Evolutionary conservation across 2,329 filamentous ascomycete genomes (phyloP), one percentile per base, ranked within the genome.

Genomic region (Penicillium sp.): DNA sequence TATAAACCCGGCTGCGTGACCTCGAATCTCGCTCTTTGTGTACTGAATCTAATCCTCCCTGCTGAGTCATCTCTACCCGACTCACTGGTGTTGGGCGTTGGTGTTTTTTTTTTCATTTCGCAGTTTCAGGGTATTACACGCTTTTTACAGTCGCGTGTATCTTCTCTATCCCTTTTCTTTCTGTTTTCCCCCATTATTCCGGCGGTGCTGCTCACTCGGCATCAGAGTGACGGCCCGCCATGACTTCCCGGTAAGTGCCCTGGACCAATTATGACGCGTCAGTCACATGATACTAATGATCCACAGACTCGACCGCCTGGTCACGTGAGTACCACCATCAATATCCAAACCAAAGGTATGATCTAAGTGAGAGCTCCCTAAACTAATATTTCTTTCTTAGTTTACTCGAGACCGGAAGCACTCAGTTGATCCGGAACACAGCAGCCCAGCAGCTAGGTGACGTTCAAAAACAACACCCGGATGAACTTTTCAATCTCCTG

Each of bases 391-490:
- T 64, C 56, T 51, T 52, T 35, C 3, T 44, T 75, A 96, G 93
- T 64, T 87, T 99, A 73, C 87, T 99, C 68, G 95, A 99, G 83
- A 98, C 95, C 56, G 95, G 95, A 68, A 98, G 93, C 78, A 99
- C 95, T 59, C 89, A 90, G 72, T 83, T 99, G 65, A 98, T 99
- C 72, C 89, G 96, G 66, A 96, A 97, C 72, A 99, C 95, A 61
- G 96, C 95, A 61, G 95, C 96, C 60, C 92, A 96, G 71, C 95
- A 99, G 78, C 84, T 99, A 62, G 95, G 93, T 60, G 95, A 99
- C 77, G 95, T 96, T 76, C 96, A 99, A 77, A 98, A 97, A 74
- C 90, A 95, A 74, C 95, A 98, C 69, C 95, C 95, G 0, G 93
- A 99, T 77, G 96, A 99, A 75, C 82, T 99, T 1, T 98, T 98